Base-by-base conservation (phyloP, 2,329 filamentous ascomycete species). In the Paecilomyces niveus region DNA sequence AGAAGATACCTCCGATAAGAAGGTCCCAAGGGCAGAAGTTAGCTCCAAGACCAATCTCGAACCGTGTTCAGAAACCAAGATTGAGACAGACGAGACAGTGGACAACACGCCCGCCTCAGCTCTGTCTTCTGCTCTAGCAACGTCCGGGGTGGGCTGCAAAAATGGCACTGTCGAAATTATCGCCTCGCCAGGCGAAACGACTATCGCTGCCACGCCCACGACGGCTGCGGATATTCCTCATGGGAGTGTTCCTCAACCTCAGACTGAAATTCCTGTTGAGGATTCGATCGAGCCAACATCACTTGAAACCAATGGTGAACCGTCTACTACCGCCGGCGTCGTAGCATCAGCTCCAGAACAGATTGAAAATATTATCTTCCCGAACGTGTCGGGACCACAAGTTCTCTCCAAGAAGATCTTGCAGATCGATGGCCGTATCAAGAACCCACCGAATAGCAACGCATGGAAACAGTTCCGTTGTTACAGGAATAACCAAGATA, bases 381-480 rank as follows among this genome's bases (percentile, higher is more conserved):
- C 59, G 3, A 59, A 70, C n/a, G 65, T 76, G 13, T 58, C 61
- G 0, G 64, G 65, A 0, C 75, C 73, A 7, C 59, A 26, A 3
- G 60, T 61, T 11, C 66, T 79, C 13, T 63, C 64, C 7, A 58
- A 56, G 1, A 72, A 70, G 33, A 77, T 79, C 9, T 54, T 77
- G 18, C 66, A 73, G 60, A 65, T 74, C 11, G 76, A 79, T 59
- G 76, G 76, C 15, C 74, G 76, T 26, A 62, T 71, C 21, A 64
- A 57, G 4, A 59, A 69, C 3, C 61, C 67, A 3, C 68, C 69
- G 4, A 68, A 68, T 49, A 67, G 68, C 1, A 78, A 78, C 67
- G 66, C 75, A 8, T 79, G 76, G 76, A 78, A 77, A 58, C 68
- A 73, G 35, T 66, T 78, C 22, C 75, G 76, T 8, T 76, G 73